These are phyloP conservation scores for Xenoacremonium recifei DNA, from an alignment of 2,329 filamentous ascomycete species.

Conservation along the genomic window DNA sequence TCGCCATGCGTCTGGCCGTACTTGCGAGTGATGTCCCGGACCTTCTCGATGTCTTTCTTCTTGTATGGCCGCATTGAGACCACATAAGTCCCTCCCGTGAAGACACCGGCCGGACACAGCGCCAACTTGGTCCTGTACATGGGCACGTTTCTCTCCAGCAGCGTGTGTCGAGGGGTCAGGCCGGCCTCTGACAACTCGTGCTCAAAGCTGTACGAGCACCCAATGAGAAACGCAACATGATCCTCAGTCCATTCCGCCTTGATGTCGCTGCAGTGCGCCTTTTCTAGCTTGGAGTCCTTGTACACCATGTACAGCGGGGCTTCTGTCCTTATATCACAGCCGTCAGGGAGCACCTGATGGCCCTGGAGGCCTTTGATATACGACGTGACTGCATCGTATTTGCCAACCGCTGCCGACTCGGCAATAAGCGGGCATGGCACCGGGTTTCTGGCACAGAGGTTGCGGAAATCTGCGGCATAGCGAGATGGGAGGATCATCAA, in stretches of 20 bases:
- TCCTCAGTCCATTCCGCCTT: constrained; percentile 52
- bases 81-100: constrained; percentile 52
- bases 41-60: constrained; percentile 45
- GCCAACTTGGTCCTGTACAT: constrained; percentile 62
- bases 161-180: constrained; percentile 50
- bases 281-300: constrained; percentile 41
- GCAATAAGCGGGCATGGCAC: constrained; percentile 62
- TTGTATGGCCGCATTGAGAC: constrained; percentile 64
- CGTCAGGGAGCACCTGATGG: constrained; percentile 29
- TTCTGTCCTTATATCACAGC: constrained; percentile 57
- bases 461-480: constrained; percentile 57
- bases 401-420: constrained; percentile 45
- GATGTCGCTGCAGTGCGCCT: constrained; percentile 42
- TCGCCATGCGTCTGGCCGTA: constrained; percentile 62
- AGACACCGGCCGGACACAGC: constrained; percentile 57
- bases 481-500: constrained; percentile 56
- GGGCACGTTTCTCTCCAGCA: constrained; percentile 49
- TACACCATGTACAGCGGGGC: constrained; percentile 60
- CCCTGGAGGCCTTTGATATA: constrained; percentile 20
- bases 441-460: constrained; percentile 59
- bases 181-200: constrained; percentile 49
- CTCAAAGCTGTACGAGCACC: constrained; percentile 65
- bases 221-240: constrained; percentile 62
- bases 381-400: constrained; percentile 37
- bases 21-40: constrained; percentile 53